These are phyloP conservation scores for Botryotinia globosa DNA, from an alignment of 2,329 filamentous ascomycete species.

Conservation along the genomic window DNA sequence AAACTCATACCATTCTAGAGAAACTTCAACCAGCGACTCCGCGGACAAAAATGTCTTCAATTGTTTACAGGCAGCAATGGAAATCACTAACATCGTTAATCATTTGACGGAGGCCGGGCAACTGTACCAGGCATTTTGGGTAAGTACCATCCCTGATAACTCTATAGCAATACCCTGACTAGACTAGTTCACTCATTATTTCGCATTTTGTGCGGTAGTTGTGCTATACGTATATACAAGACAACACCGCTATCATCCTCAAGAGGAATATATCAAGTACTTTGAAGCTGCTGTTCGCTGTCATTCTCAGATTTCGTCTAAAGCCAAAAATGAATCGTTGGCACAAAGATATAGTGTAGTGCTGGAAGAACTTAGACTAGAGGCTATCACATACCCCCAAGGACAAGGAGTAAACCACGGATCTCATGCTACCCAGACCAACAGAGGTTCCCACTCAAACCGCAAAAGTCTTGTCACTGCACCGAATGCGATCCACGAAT, in stretches of 20 bases:
- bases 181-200: constrained; percentile 43
- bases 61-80: constrained; percentile 44
- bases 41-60: constrained; percentile 35
- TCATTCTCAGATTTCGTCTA: constrained; percentile 42
- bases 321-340: constrained; percentile 42
- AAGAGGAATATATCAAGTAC: constrained; percentile 36
- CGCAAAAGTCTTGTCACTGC: neutral
- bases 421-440: neutral
- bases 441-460: neutral
- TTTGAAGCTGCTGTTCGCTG: constrained; percentile 43
- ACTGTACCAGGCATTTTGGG: constrained; percentile 45
- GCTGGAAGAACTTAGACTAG: constrained; percentile 41
- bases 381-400: constrained; percentile 18
- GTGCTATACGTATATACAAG: constrained; percentile 47
- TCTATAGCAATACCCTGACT: neutral
- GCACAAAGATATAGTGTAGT: constrained; percentile 45
- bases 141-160: constrained; percentile 24
- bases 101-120: constrained; percentile 40
- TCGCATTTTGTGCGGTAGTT: constrained; percentile 46
- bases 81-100: constrained; percentile 42
- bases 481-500: neutral
- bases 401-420: neutral
- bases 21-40: constrained; percentile 18
- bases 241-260: constrained; percentile 38
- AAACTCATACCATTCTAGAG: constrained; percentile 15